These are phyloP conservation scores for Hypsizygus marmoreus DNA, from an alignment of 768 basidiomycete genomes.

Conservation along the genomic window DNA sequence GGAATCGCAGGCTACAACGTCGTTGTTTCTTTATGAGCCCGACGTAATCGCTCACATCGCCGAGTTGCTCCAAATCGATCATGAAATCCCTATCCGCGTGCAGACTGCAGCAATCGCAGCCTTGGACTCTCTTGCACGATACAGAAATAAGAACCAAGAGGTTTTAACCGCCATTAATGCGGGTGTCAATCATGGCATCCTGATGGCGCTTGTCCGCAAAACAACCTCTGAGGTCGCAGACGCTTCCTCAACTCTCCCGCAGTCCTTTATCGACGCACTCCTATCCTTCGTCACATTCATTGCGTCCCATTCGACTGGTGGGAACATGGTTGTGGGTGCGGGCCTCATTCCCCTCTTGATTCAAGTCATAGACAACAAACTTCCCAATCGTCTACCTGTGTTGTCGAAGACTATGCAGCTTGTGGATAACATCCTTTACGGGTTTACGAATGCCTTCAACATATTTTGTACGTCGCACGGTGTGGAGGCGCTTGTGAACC, in stretches of 20 bases:
- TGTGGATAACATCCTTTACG: slow-evolving; percentile 90
- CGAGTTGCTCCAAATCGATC: slow-evolving; percentile 83
- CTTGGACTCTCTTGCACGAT: slow-evolving; percentile 88
- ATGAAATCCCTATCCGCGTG: slow-evolving; percentile 65
- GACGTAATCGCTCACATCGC: slow-evolving; percentile 88
- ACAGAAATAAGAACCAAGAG: slow-evolving; percentile 81
- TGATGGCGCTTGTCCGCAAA: slow-evolving; percentile 87
- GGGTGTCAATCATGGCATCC: slow-evolving; percentile 92
- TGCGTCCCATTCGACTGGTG: slow-evolving; percentile 81
- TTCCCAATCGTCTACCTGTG: slow-evolving; percentile 67
- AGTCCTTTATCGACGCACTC: slow-evolving; percentile 81
- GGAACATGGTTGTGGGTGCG: slow-evolving; percentile 93
- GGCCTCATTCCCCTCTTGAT: slow-evolving; percentile 88
- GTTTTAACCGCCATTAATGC: slow-evolving; percentile 91
- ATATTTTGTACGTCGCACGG: slow-evolving; percentile 85
- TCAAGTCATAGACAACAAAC: slow-evolving; percentile 81
- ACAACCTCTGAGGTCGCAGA: slow-evolving; percentile 74
- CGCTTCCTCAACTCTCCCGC: slow-evolving; percentile 64
- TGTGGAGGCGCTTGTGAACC: slow-evolving; percentile 79
- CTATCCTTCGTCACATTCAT: slow-evolving; percentile 87
- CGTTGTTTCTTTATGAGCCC: slow-evolving; percentile 93
- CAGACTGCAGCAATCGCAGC: slow-evolving; percentile 86
- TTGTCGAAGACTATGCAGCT: slow-evolving; percentile 91
- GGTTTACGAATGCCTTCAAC: slow-evolving; percentile 84
- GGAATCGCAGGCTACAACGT: slow-evolving; percentile 76